Conservation (phyloP, 768 basidiomycete species). For the Mycena indigotica region DNA sequence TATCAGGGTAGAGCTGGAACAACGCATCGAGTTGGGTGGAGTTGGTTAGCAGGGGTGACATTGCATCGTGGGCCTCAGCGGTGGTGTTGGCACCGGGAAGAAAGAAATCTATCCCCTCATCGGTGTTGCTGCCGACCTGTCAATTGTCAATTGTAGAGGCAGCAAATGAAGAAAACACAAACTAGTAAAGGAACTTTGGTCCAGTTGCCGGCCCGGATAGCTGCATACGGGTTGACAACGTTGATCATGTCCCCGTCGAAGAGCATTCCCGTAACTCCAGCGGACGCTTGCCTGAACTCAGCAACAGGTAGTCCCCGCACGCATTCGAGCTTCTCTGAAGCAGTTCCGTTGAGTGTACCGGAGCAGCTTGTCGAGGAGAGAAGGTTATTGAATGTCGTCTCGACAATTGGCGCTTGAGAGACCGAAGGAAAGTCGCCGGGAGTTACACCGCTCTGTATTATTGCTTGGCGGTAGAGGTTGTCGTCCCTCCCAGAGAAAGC, state of each 20-base stretch:
- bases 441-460: neutral
- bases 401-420: neutral
- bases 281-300: neutral
- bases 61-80: neutral
- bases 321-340: neutral
- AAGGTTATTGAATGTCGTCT: neutral
- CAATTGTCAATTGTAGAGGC: too few species aligned
- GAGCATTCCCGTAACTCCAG: neutral
- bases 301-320: neutral
- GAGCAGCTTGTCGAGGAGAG: neutral
- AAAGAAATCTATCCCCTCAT: neutral
- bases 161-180: neutral
- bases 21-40: neutral
- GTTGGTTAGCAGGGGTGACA: neutral
- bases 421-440: neutral
- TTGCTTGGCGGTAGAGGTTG: neutral
- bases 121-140: slow-evolving; percentile 1
- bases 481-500: neutral
- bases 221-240: neutral
- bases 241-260: neutral
- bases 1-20: slow-evolving; percentile 4
- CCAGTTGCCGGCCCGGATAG: neutral
- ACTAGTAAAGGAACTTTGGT: neutral
- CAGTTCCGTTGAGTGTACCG: neutral
- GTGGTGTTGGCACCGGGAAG: neutral